Base-by-base conservation (phyloP, 129 eudicot species). In the Flaveria bidentis region DNA sequence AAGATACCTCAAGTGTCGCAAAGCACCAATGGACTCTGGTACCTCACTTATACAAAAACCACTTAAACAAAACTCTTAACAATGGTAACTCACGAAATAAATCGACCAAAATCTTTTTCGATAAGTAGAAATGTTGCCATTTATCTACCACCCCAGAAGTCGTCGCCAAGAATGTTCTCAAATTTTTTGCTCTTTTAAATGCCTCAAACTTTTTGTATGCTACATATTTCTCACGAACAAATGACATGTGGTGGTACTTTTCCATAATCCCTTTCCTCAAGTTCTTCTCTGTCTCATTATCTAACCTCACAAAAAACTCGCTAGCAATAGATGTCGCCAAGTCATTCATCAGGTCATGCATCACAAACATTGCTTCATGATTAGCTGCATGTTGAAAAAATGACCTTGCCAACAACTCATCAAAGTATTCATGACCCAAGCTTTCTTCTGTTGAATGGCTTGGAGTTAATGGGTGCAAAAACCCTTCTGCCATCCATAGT, bases 301-400 rank as follows among this genome's bases (percentile, higher is more conserved):
- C 71, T 36, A 66, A 66, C 50, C 71, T 66, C 39, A 66, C 7
- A 39, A 17, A 66, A 66, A 66, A 39, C 14, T 41, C 71, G 3
- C 26, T 2, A 9, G 71, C 50, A 66, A 66, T 30, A 41, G 2
- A n/a, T 2, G 71, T 17, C 1, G 71, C 51, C 52, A 66, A 16
- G 71, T 66, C 71, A 41, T 67, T 28, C 20, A 63, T 6, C 0
- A 63, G 46, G 46, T 63, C 69, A 63, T 63, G 69, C 69, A 63
- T 63, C 11, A 28, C 68, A 62, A 62, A 62, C 11, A 62, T 5
- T 1, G 45, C 30, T 14, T 62, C 22, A 30, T 2, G 30, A 30
- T 28, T 62, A 28, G 68, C 45, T 62, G 68, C 68, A 15, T 14
- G 22, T 14, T 62, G 11, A 62, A 62, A 62, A 62, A 62, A 62